phyloP scores from a whole-genome alignment of 2,329 filamentous ascomycete species.

The Arthroderma sp. region DNA sequence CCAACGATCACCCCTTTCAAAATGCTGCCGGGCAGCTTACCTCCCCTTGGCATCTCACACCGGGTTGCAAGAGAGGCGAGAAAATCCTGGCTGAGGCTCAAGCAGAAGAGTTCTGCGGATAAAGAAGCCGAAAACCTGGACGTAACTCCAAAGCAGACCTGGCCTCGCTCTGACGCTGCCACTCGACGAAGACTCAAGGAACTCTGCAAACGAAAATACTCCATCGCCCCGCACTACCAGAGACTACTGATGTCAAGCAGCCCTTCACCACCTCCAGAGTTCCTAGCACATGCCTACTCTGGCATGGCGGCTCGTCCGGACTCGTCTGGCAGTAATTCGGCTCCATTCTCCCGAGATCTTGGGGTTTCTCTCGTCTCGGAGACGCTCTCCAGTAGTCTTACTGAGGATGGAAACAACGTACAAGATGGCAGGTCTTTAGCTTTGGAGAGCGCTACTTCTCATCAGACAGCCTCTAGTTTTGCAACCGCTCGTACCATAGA shows the following conservation, averaged over 20 bases:
- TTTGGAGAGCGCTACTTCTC: too few relatives aligned
- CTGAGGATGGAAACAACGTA: conserved; percentile 2
- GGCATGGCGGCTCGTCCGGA: conserved; percentile 15
- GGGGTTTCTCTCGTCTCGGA: conserved; percentile 31
- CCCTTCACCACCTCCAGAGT: conserved; percentile 43
- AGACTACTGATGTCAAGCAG: conserved; percentile 47
- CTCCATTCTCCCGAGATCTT: conserved; percentile 31
- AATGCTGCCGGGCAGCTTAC: conserved; percentile 49
- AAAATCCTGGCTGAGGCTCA: conserved; percentile 43
- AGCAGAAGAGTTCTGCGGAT: conserved; percentile 9
- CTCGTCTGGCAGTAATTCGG: conserved; percentile 15
- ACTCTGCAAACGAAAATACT: conserved; percentile 48
- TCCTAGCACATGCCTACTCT: conserved; percentile 20
- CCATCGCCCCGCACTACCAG: conserved; percentile 51
- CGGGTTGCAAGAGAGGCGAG: conserved; percentile 49
- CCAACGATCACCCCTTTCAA: conserved; percentile 55
- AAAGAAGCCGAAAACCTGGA: background rate
- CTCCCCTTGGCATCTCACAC: conserved; percentile 51
- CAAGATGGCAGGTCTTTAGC: too few relatives aligned
- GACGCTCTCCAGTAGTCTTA: conserved; percentile 26
- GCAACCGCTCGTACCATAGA: background rate
- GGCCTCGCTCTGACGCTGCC: conserved; percentile 45
- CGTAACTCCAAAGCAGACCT: conserved; percentile 21
- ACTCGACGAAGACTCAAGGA: conserved; percentile 46
- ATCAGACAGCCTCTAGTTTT: too few relatives aligned